Evolutionary conservation across 805 yeast genomes (phyloP).

Genomic region (Lipomyces japonicus): DNA sequence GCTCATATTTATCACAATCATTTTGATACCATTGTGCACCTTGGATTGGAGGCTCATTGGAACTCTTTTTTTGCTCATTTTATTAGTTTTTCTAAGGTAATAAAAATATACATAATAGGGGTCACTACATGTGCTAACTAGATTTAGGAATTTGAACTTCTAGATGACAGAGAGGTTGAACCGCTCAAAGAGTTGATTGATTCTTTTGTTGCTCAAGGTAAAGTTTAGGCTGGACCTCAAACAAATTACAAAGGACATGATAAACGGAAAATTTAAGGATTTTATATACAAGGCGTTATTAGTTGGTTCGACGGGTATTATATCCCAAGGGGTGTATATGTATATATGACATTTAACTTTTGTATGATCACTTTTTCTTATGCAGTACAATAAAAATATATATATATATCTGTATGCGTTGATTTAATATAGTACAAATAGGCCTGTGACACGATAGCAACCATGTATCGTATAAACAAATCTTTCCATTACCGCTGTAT

Average conservation of each 20-base stretch:
- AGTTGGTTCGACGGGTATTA: not conserved
- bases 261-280: no score
- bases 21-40: constrained; percentile 87
- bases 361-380: not conserved
- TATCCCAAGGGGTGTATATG: not conserved
- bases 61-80: constrained; percentile 95
- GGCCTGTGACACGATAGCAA: no score
- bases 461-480: not conserved
- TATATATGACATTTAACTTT: not conserved
- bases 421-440: not conserved
- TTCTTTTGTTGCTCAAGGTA: constrained; percentile 79
- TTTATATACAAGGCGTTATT: not conserved
- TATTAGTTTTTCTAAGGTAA: constrained; percentile 65
- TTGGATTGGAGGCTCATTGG: constrained; percentile 95
- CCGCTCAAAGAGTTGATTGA: constrained; percentile 77
- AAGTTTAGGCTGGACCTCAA: constrained; percentile 37
- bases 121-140: no score
- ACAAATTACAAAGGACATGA: no score
- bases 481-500: not conserved
- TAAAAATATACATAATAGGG: no score
- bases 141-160: constrained; percentile 61
- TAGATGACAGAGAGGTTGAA: constrained; percentile 73
- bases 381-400: not conserved
- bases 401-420: not conserved
- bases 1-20: constrained; percentile 95